phyloP scores from a whole-genome alignment of 2,329 filamentous ascomycete species.

The Cladorrhinum sp. region DNA sequence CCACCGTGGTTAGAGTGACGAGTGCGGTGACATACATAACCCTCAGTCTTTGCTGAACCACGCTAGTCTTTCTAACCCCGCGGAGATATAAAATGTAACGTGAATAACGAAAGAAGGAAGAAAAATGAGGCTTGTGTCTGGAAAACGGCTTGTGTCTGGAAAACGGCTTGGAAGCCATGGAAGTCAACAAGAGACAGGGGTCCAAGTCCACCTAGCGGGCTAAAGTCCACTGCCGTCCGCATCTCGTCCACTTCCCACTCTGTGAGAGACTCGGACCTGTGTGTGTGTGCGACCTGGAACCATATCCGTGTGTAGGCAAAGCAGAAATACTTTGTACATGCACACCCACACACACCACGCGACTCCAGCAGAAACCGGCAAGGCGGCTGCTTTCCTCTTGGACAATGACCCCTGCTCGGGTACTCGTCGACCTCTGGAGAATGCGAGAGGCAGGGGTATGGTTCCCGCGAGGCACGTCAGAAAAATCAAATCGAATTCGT shows the following conservation, averaged over 20 bases:
- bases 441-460: neutral
- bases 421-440: neutral
- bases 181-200: slow-evolving; percentile 20
- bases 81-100: too few species aligned
- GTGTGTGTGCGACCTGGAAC: neutral
- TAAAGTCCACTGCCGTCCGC: slow-evolving; percentile 8
- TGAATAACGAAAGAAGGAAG: neutral
- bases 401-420: slow-evolving; percentile 12
- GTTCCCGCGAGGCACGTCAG: neutral
- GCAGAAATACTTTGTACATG: too few species aligned
- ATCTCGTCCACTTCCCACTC: neutral
- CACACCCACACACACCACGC: too few species aligned
- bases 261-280: neutral
- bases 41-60: too few species aligned
- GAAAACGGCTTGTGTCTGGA: slow-evolving; percentile 19
- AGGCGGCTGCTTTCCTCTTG: slow-evolving; percentile 8
- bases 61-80: too few species aligned
- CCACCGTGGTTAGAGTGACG: neutral
- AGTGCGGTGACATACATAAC: too few species aligned
- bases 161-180: slow-evolving; percentile 23
- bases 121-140: neutral
- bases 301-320: neutral
- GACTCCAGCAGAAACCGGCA: slow-evolving; percentile 11
- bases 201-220: slow-evolving; percentile 11
- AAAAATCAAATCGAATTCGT: slow-evolving; percentile 4